Conservation (phyloP, 2,329 filamentous ascomycete genomes). For the Triangularia verruculosa region DNA sequence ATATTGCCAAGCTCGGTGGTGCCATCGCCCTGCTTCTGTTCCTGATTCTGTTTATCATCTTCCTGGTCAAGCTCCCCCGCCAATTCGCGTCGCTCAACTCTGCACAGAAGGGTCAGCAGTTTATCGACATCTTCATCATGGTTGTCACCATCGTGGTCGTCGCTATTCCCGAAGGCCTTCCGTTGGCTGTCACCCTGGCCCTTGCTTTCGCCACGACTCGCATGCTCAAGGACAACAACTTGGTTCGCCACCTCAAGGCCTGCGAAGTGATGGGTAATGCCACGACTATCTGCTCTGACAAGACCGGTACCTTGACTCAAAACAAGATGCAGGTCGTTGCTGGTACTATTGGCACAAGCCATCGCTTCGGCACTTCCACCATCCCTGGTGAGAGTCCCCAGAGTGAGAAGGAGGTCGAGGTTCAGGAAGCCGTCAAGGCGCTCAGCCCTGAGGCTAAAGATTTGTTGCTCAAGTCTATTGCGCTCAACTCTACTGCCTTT, state of each 20-base stretch:
- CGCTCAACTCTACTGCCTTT: conserved; percentile 71
- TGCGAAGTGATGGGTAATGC: conserved; percentile 82
- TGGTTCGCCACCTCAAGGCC: conserved; percentile 72
- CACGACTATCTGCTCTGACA: conserved; percentile 67
- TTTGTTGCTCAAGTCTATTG: conserved; percentile 57
- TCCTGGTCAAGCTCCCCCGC: conserved; percentile 63
- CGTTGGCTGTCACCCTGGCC: conserved; percentile 73
- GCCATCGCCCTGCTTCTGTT: conserved; percentile 77
- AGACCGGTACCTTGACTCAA: conserved; percentile 65
- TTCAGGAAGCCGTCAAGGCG: conserved; percentile 46
- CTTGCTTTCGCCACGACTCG: conserved; percentile 73
- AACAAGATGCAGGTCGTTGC: conserved; percentile 68
- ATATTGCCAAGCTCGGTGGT: conserved; percentile 75
- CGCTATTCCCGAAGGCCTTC: conserved; percentile 73
- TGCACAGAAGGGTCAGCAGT: conserved; percentile 73
- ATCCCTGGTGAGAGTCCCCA: conserved; percentile 28
- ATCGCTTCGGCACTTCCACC: conserved; percentile 49
- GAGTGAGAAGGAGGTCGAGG: conserved; percentile 38
- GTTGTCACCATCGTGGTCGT: conserved; percentile 79
- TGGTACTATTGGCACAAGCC: conserved; percentile 54
- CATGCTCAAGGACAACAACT: conserved; percentile 75
- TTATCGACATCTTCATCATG: conserved; percentile 73
- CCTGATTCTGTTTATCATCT: conserved; percentile 81
- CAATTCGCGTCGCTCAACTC: conserved; percentile 51
- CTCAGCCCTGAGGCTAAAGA: conserved; percentile 49